Percentiles rank a stretch among this genome's conserved stretches.
phyloP scores from a whole-genome alignment of 768 basidiomycete species.

The Lentinula aciculospora region DNA sequence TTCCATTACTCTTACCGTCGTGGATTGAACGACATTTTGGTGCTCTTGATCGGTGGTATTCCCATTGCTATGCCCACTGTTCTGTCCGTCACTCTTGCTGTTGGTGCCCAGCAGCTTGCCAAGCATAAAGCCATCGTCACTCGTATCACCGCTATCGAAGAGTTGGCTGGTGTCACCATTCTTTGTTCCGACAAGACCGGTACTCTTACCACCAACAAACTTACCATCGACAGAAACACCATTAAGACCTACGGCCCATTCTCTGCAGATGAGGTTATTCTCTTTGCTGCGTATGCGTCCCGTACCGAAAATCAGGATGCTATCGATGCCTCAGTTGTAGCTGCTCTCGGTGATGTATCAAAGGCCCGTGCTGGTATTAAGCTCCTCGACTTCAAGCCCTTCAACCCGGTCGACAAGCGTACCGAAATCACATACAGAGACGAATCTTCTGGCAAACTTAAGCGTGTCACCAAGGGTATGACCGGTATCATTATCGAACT shows the following conservation, averaged over 20 bases:
- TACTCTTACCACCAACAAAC: conserved; percentile 98
- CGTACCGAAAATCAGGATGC: conserved; percentile 99
- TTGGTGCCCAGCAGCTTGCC: conserved; percentile 97
- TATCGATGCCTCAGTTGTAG: conserved; percentile 85
- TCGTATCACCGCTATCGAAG: conserved; percentile 98
- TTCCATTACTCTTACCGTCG: conserved; percentile 90
- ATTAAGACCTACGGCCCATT: conserved; percentile 89
- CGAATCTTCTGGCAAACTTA: conserved; percentile 89
- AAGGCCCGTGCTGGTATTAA: conserved; percentile 91
- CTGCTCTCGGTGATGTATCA: conserved; percentile 63
- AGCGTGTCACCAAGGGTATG: conserved; percentile 99
- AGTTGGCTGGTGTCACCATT: conserved; percentile 97
- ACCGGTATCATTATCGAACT: conserved; percentile 98
- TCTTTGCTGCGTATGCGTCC: conserved; percentile 92
- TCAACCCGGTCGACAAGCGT: conserved; percentile 99
- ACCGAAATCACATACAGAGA: conserved; percentile 98
- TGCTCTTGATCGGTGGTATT: conserved; percentile 99
- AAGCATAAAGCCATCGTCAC: conserved; percentile 99
- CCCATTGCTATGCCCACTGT: conserved; percentile 99
- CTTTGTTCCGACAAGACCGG: conserved; percentile 99
- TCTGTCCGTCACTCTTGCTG: conserved; percentile 95
- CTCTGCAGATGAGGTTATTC: conserved; percentile 85
- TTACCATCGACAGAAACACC: conserved; percentile 91
- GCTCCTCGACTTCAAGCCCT: conserved; percentile 97
- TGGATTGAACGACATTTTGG: conserved; percentile 95